phyloP scores from a whole-genome alignment of 257 asterid species.

The Asclepias syriaca region DNA sequence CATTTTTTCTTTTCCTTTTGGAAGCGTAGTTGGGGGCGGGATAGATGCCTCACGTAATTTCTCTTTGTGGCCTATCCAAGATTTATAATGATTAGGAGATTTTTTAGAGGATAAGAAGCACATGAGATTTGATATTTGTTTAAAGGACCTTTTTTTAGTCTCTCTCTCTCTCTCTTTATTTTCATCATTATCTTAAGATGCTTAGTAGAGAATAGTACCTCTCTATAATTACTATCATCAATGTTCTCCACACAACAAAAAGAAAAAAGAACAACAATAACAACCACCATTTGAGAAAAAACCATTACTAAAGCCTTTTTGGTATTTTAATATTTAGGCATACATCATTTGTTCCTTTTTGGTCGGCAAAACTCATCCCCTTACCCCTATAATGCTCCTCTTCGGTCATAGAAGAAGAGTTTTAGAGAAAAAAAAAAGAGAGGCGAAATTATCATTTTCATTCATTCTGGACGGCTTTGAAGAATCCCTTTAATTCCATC shows the following conservation, averaged over 20 bases:
- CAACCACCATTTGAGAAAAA: neutral
- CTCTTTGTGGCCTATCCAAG: neutral
- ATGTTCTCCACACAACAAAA: neutral
- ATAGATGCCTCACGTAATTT: neutral
- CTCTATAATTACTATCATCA: neutral
- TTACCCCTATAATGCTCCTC: neutral
- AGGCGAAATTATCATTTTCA: too few relatives aligned
- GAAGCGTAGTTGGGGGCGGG: neutral
- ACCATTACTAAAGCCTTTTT: neutral
- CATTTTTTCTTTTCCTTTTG: neutral
- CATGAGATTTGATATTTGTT: neutral
- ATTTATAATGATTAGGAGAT: neutral
- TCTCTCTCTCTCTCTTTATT: neutral
- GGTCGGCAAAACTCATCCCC: conserved; percentile 1
- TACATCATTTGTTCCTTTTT: conserved; percentile 5
- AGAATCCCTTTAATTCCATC: neutral
- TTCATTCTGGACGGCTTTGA: too few relatives aligned
- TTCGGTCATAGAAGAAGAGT: neutral
- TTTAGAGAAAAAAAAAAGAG: too few relatives aligned
- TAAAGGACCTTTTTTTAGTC: neutral
- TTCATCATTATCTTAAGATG: neutral
- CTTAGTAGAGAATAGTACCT: neutral
- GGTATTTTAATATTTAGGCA: neutral
- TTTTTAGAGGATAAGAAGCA: neutral
- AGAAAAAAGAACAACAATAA: neutral